These are phyloP conservation scores for Rutidosis leptorrhynchoides DNA, from an alignment of 129 eudicot genomes.

Conservation along the genomic window DNA sequence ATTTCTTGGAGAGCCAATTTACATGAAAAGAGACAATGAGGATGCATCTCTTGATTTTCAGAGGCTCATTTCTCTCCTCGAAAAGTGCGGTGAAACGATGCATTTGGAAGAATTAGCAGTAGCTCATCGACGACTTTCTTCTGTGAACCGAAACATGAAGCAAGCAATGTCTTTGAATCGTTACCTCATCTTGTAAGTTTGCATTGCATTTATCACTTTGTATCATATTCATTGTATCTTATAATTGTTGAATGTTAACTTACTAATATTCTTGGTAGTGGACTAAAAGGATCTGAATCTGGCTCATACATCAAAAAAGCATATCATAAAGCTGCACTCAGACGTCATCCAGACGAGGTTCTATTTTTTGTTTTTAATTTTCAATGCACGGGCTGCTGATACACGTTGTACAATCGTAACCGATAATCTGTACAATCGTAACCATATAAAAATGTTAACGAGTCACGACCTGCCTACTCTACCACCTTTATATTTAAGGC, in stretches of 20 bases:
- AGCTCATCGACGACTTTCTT: slow-evolving; percentile 62
- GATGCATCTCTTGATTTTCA: slow-evolving; percentile 66
- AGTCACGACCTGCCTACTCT: too few species aligned
- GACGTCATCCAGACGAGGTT: slow-evolving; percentile 98
- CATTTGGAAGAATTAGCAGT: slow-evolving; percentile 44
- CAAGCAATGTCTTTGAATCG: slow-evolving; percentile 50
- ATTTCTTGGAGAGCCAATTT: slow-evolving; percentile 84
- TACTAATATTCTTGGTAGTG: slow-evolving; percentile 49
- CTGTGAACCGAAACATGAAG: slow-evolving; percentile 46
- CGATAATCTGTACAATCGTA: too few species aligned
- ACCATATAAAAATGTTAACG: too few species aligned
- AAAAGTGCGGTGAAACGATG: slow-evolving; percentile 35
- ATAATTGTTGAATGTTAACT: neutral
- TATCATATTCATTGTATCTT: neutral
- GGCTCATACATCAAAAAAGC: slow-evolving; percentile 85
- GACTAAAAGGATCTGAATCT: slow-evolving; percentile 64
- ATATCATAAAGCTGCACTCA: slow-evolving; percentile 87
- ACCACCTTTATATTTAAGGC: too few species aligned
- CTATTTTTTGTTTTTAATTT: neutral
- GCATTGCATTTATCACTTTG: neutral
- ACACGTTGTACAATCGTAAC: too few species aligned
- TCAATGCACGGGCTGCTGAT: too few species aligned
- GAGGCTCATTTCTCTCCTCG: slow-evolving; percentile 57
- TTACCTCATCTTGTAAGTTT: slow-evolving; percentile 74
- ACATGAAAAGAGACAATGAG: slow-evolving; percentile 85